A percentile compares a stretch with the other conserved stretches of the same genome.
phyloP scores from a whole-genome alignment of 2,329 filamentous ascomycete genomes.

The Penicillium hordei region DNA sequence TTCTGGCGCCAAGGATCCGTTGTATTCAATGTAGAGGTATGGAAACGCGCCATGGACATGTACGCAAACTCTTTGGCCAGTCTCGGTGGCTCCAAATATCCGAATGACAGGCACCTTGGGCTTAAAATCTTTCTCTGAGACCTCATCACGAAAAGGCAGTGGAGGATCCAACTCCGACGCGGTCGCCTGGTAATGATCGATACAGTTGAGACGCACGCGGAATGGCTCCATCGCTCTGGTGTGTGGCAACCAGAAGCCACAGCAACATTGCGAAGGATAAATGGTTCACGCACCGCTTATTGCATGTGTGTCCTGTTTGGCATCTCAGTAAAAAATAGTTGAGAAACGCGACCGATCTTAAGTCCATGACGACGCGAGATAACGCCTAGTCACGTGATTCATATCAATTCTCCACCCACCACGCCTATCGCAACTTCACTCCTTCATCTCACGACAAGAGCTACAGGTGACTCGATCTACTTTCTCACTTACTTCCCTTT shows the following conservation, averaged over 20 bases:
- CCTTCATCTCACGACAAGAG: neutral
- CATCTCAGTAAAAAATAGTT: neutral
- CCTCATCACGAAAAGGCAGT: slow-evolving; percentile 64
- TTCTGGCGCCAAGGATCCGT: slow-evolving; percentile 64
- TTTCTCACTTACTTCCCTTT: neutral
- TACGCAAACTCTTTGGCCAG: slow-evolving; percentile 91
- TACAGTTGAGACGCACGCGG: slow-evolving; percentile 87
- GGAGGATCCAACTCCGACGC: slow-evolving; percentile 79
- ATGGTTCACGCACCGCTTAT: slow-evolving; percentile 1
- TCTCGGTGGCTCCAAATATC: slow-evolving; percentile 89
- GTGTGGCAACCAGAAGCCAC: slow-evolving; percentile 22
- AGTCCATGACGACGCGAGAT: slow-evolving; percentile 21
- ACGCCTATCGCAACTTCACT: slow-evolving; percentile 11
- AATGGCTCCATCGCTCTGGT: slow-evolving; percentile 66
- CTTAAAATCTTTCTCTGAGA: slow-evolving; percentile 59
- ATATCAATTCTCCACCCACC: slow-evolving; percentile 8
- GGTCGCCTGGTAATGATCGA: slow-evolving; percentile 86
- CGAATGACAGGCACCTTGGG: slow-evolving; percentile 82
- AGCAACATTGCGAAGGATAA: slow-evolving; percentile 25
- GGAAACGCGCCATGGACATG: slow-evolving; percentile 96
- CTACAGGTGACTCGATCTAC: neutral
- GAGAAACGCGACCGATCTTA: slow-evolving; percentile 8
- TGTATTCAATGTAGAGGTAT: slow-evolving; percentile 89
- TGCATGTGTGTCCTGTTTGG: neutral
- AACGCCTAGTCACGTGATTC: slow-evolving; percentile 34